Evolutionary conservation across 2,329 filamentous ascomycete species (phyloP), one percentile per base, ranked within the genome.

Genomic region (Cercospora sp.): DNA sequence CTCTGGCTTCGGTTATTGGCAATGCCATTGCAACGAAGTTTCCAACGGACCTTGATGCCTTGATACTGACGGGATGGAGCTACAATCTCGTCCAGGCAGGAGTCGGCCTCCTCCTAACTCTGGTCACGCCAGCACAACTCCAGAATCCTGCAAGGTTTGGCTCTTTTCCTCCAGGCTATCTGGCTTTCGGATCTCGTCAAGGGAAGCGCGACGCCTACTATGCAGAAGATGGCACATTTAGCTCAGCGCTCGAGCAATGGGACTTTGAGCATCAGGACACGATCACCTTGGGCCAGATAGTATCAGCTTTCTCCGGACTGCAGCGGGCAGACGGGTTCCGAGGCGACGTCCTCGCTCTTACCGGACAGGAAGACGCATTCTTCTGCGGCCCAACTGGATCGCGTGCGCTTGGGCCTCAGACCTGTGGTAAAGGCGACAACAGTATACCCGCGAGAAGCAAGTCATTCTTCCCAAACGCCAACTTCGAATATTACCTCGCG

Each of bases 241-340:
- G 66, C 70, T 32, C 65, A 12, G 63, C 58, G 16, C 60, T 70
- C 10, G 70, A 66, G 30, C 61, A 69, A 24, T 72, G 66, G 58
- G 70, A 72, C 49, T 72, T 70, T 51, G 69, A 66, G 12, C 66
- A 72, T 43, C 64, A 72, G 55, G 70, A 70, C 51, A 72, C 70
- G 3, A 69, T 72, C 53, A 70, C 70, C 37, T 32, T 70, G 26
- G 70, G 70, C 5, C 69, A 72, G 45, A 70, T 72, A 40, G 61
- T 66, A 9, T 65, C 69, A 10, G 69, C 69, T 32, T 72, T 72
- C 59, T 65, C 64, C 18, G 70, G 69, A 10, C 60, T 72, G 1
- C 34, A 69, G 37, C 43, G 60, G 13, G 70, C 70, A 13, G 65
- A 69, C 12, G 43, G 40, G 2, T 72, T 43, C 32, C 69, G 16